Percentiles rank a stretch among this genome's conserved stretches.
Evolutionary conservation across 106 monocot species (phyloP).

Genomic region (Acorus gramineus): DNA sequence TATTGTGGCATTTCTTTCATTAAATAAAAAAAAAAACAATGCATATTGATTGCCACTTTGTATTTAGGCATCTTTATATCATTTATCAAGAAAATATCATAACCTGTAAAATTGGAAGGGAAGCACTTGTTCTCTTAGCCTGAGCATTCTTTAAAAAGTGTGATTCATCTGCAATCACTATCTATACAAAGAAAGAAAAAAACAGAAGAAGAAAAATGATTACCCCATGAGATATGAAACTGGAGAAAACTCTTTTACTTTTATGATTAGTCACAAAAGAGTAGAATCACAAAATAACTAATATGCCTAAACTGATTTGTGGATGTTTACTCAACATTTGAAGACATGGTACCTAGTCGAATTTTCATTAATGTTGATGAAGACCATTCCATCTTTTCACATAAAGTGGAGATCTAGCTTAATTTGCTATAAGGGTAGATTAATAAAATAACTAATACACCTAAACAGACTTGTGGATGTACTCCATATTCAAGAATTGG

Average conservation of each 20-base stretch:
- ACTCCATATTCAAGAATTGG: too few relatives aligned
- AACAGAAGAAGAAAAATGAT: background rate
- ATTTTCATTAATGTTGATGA: background rate
- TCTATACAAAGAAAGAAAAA: slow-evolving; percentile 27
- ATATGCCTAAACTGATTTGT: too few relatives aligned
- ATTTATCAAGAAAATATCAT: background rate
- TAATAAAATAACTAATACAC: too few relatives aligned
- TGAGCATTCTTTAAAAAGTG: slow-evolving; percentile 98
- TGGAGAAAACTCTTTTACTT: too few relatives aligned
- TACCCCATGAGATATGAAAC: background rate
- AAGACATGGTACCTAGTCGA: too few relatives aligned
- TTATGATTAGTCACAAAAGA: too few relatives aligned
- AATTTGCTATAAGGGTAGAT: too few relatives aligned
- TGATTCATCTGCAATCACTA: slow-evolving; percentile 94
- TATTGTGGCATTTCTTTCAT: background rate
- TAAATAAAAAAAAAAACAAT: background rate
- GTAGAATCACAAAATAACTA: too few relatives aligned
- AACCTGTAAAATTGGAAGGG: slow-evolving; percentile 85
- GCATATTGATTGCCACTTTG: background rate
- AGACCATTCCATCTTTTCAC: background rate
- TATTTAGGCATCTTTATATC: too few relatives aligned
- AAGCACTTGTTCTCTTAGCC: slow-evolving; percentile 89
- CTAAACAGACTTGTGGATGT: too few relatives aligned
- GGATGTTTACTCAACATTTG: too few relatives aligned
- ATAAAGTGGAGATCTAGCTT: background rate